Percentiles rank a stretch among this genome's conserved stretches.
Evolutionary conservation across 2,329 filamentous ascomycete species (phyloP).

Genomic region (Colletotrichum falcatum): DNA sequence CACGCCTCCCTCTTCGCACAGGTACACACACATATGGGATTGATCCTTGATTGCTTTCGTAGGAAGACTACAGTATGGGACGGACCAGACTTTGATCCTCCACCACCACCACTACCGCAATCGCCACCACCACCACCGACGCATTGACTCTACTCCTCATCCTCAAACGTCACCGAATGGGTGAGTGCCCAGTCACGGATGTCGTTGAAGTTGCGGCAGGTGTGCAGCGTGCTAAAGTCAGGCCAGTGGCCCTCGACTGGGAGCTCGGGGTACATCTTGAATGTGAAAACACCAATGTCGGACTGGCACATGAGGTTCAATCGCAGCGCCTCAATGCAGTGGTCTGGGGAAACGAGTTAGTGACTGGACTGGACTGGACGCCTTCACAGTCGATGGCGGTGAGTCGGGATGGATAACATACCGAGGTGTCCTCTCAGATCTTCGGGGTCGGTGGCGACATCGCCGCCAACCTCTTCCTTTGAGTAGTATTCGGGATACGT

Average conservation of each 20-base stretch:
- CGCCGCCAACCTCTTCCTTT: conserved; percentile 56
- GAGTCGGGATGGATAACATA: conserved; percentile 44
- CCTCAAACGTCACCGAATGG: conserved; percentile 58
- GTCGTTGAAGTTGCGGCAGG: conserved; percentile 65
- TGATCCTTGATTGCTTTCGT: neutral
- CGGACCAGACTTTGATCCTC: too few relatives aligned
- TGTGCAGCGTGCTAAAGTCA: conserved; percentile 65
- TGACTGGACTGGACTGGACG: neutral
- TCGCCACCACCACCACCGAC: too few relatives aligned
- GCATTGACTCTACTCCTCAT: conserved; percentile 54
- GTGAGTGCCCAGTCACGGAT: conserved; percentile 65
- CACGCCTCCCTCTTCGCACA: neutral
- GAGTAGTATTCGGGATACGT: conserved; percentile 64
- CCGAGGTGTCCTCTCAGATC: conserved; percentile 59
- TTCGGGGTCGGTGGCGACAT: conserved; percentile 57
- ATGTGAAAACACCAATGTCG: conserved; percentile 67
- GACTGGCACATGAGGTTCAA: conserved; percentile 67
- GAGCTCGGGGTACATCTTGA: conserved; percentile 60
- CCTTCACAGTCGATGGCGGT: neutral
- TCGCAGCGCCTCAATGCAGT: conserved; percentile 66
- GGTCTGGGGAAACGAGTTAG: conserved; percentile 50
- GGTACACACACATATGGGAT: neutral
- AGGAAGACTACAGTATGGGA: neutral
- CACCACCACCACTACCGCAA: neutral
- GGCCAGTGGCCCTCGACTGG: conserved; percentile 64